Percentiles rank a stretch among this genome's conserved stretches.
Conservation (phyloP, 2,329 filamentous ascomycete species). For the Alternaria sp. region DNA sequence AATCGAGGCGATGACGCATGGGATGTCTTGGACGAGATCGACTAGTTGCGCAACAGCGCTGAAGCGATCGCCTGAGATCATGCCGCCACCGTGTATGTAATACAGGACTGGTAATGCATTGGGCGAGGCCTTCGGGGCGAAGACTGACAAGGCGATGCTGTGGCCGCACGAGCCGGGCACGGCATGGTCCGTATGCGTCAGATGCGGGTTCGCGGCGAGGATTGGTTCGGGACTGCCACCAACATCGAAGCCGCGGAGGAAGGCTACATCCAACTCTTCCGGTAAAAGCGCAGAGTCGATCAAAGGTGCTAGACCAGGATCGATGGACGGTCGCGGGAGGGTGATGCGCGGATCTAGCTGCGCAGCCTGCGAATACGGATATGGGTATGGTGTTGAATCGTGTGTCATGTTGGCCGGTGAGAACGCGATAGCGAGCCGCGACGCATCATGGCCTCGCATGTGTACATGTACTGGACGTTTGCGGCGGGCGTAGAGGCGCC, state of each 20-base stretch:
- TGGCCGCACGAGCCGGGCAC: constrained; percentile 46
- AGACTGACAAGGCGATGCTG: constrained; percentile 63
- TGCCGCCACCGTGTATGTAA: constrained; percentile 64
- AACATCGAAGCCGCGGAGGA: constrained; percentile 12
- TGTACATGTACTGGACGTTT: background rate
- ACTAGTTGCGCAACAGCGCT: constrained; percentile 13
- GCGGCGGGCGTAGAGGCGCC: background rate
- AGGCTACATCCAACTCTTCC: constrained; percentile 15
- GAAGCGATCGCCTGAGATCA: constrained; percentile 24
- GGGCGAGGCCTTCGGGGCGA: constrained; percentile 57
- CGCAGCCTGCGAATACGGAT: constrained; percentile 14
- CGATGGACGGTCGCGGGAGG: constrained; percentile 5
- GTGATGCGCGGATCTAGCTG: constrained; percentile 16
- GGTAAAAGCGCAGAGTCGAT: constrained; percentile 10
- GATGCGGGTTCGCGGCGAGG: constrained; percentile 62
- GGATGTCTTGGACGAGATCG: constrained; percentile 17
- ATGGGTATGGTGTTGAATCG: background rate
- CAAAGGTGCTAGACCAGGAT: constrained; percentile 7
- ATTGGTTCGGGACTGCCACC: constrained; percentile 50
- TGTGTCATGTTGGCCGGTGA: background rate
- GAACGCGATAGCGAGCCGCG: background rate
- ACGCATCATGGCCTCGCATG: background rate
- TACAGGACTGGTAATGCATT: constrained; percentile 73
- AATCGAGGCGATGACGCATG: constrained; percentile 19
- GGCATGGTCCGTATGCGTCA: constrained; percentile 56